Evolutionary conservation across 345 rosid genomes (phyloP).

Genomic region (Populus davidiana): DNA sequence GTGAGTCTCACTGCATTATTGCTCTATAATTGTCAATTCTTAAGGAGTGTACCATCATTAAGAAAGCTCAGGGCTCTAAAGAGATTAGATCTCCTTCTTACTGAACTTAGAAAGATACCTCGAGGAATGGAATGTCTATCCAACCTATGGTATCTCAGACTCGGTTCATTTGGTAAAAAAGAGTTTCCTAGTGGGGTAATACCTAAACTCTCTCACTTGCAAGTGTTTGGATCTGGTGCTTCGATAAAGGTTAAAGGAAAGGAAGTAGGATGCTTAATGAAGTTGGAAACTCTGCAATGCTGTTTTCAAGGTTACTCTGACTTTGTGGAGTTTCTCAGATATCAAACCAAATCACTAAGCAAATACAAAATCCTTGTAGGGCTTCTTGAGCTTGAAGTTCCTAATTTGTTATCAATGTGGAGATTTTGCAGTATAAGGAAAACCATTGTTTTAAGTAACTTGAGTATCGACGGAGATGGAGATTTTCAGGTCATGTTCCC

Average conservation of each 20-base stretch:
- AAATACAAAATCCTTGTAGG: too few species aligned
- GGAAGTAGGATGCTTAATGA: background rate
- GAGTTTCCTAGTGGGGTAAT: too few species aligned
- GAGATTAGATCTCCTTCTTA: constrained; percentile 3
- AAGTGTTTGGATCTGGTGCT: background rate
- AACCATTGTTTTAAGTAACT: too few species aligned
- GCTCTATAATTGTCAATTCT: rapidly evolving
- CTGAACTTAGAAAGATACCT: constrained; percentile 5
- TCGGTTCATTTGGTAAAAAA: too few species aligned
- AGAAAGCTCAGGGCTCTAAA: constrained; percentile 6
- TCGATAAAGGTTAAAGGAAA: background rate
- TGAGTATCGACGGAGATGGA: too few species aligned
- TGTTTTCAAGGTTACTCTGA: background rate
- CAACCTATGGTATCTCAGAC: too few species aligned
- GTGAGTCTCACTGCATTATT: too few species aligned
- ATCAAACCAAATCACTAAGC: too few species aligned
- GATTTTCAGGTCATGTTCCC: too few species aligned
- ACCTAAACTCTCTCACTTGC: background rate
- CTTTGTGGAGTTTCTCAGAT: background rate
- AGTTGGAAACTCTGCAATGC: constrained; percentile 4
- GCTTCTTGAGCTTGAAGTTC: too few species aligned
- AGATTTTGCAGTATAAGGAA: too few species aligned
- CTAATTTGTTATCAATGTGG: too few species aligned
- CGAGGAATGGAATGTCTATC: constrained; percentile 12
- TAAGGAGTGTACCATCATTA: constrained; percentile 18